A percentile compares a stretch with the other conserved stretches of the same genome.
Conservation (phyloP, 495 filamentous ascomycete species). For the Penicillium coffeae region DNA sequence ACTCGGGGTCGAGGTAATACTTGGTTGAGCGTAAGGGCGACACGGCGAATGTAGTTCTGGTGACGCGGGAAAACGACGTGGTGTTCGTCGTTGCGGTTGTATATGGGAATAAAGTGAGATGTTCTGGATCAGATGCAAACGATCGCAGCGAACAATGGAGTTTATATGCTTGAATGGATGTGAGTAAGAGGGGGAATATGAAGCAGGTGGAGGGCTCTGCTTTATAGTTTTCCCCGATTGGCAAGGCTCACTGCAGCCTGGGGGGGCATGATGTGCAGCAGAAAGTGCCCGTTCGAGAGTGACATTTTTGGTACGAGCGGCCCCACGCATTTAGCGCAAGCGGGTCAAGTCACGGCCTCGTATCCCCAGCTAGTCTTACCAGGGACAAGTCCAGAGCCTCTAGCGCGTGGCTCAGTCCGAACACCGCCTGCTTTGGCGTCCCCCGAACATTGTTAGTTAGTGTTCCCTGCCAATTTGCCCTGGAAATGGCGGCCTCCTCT, state of each 20-base stretch:
- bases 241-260: conserved; percentile 10
- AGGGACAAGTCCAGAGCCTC: neutral
- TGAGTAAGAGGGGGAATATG: neutral
- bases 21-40: conserved; percentile 29
- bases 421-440: conserved; percentile 13
- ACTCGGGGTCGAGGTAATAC: conserved; percentile 22
- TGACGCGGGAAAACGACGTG: conserved; percentile 15
- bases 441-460: neutral
- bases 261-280: neutral
- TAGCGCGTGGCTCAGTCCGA: conserved; percentile 17
- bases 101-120: neutral
- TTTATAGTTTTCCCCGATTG: conserved; percentile 11
- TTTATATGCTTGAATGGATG: neutral
- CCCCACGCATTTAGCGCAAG: neutral
- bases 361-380: neutral
- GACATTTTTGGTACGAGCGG: neutral
- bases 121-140: neutral
- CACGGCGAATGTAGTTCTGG: conserved; percentile 30
- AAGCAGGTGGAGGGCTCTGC: neutral
- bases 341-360: neutral
- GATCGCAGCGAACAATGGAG: neutral
- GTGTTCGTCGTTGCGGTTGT: conserved; percentile 2
- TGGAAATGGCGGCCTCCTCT: neutral
- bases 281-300: neutral
- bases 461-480: no score